phyloP scores from a whole-genome alignment of 2,329 filamentous ascomycete species.

The Pseudopyricularia javanii region DNA sequence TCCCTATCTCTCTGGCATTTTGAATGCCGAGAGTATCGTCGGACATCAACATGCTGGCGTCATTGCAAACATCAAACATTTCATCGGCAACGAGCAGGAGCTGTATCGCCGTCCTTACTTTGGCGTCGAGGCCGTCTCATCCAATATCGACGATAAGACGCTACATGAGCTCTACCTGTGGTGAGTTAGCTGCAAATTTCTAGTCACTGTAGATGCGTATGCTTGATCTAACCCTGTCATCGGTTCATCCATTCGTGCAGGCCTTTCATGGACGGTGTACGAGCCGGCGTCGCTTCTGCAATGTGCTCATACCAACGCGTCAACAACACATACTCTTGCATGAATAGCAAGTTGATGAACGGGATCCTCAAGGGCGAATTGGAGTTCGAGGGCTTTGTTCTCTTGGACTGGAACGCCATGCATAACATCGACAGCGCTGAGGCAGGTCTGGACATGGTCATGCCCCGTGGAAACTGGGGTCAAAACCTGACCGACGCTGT shows the following conservation, averaged over 20 bases:
- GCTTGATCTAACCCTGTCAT: neutral
- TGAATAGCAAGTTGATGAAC: constrained; percentile 57
- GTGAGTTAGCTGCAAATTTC: constrained; percentile 13
- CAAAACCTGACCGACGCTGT: constrained; percentile 62
- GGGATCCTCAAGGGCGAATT: constrained; percentile 52
- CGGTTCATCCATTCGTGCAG: constrained; percentile 16
- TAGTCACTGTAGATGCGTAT: neutral
- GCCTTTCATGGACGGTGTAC: constrained; percentile 36
- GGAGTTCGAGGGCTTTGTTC: constrained; percentile 26
- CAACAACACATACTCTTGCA: constrained; percentile 61
- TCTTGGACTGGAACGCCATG: neutral
- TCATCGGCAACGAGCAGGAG: constrained; percentile 19
- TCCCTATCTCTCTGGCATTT: constrained; percentile 44
- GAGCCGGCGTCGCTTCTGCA: constrained; percentile 42
- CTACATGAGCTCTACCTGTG: constrained; percentile 55
- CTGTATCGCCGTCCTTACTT: neutral
- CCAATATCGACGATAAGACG: constrained; percentile 47
- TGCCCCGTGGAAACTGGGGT: constrained; percentile 53
- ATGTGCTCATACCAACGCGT: constrained; percentile 58
- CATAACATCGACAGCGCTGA: neutral
- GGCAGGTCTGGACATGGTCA: constrained; percentile 56
- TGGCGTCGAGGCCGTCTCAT: constrained; percentile 18
- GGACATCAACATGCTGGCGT: constrained; percentile 51
- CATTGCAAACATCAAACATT: constrained; percentile 41
- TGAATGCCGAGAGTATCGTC: constrained; percentile 42